A percentile compares a stretch with the other conserved stretches of the same genome.
These are phyloP conservation scores for Silene coronaria DNA, from an alignment of 179 eudicot species.

Conservation along the genomic window DNA sequence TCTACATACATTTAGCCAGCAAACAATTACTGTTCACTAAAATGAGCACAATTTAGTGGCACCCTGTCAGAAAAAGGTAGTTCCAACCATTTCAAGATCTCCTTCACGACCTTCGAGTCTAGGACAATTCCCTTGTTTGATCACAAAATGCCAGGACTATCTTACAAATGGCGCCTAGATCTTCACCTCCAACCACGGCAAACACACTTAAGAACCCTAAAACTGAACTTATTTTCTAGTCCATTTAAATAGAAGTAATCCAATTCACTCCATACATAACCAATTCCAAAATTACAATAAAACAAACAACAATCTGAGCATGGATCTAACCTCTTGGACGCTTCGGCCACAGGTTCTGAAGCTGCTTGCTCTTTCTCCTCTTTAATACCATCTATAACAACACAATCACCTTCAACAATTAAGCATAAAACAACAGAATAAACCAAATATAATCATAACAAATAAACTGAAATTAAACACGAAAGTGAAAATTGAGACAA, in stretches of 20 bases:
- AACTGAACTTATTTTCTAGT: not conserved
- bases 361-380: slow-evolving; percentile 43
- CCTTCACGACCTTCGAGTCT: not conserved
- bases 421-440: not conserved
- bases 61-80: not conserved
- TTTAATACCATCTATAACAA: slow-evolving; percentile 52
- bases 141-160: not conserved
- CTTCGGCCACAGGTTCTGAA: slow-evolving; percentile 30
- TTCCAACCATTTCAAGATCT: not conserved
- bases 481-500: not conserved
- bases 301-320: slow-evolving; percentile 4
- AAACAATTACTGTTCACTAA: not conserved
- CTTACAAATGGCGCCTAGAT: slow-evolving; percentile 6
- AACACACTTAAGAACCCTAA: slow-evolving; percentile 7
- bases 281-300: not conserved
- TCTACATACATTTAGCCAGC: not conserved
- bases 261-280: not conserved
- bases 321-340: slow-evolving; percentile 47
- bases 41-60: not conserved
- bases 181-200: slow-evolving; percentile 1
- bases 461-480: slow-evolving; percentile 1
- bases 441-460: not conserved
- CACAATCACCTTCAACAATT: slow-evolving; percentile 13
- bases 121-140: not conserved
- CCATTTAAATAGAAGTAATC: not conserved